These are phyloP conservation scores for Tausonia pullulans DNA, from an alignment of 1,284 basidiomycete genomes.

Conservation along the genomic window DNA sequence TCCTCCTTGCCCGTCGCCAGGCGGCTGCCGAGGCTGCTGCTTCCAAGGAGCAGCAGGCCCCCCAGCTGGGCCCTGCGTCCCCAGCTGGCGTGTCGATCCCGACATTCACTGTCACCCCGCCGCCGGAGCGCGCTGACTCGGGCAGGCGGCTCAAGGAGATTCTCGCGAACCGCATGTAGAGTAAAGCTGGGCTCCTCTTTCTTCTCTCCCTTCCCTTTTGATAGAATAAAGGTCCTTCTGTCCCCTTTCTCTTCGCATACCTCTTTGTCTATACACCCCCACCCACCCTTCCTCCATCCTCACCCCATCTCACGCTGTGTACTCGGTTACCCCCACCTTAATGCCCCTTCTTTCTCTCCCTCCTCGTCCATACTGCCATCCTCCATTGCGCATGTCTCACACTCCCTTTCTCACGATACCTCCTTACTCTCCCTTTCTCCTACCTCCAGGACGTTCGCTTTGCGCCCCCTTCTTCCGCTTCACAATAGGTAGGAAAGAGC, in stretches of 20 bases:
- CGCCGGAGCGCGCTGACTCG: neutral
- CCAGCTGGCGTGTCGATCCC: neutral
- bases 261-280: neutral
- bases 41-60: neutral
- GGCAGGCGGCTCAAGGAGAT: neutral
- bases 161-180: neutral
- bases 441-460: neutral
- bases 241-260: neutral
- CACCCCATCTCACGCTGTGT: too few relatives aligned
- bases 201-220: neutral
- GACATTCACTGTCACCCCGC: neutral
- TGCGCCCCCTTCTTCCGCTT: too few relatives aligned
- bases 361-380: too few relatives aligned
- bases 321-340: too few relatives aligned
- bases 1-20: neutral
- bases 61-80: neutral
- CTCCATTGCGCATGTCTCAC: too few relatives aligned
- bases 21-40: too few relatives aligned
- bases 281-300: too few relatives aligned
- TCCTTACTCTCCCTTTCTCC: neutral
- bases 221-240: neutral
- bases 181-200: neutral
- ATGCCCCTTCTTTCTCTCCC: too few relatives aligned
- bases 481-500: too few relatives aligned
- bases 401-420: too few relatives aligned